Evolutionary conservation across 371 early-diverging fungal genomes (phyloP).

Genomic region (Saksenaea vasiformis): DNA sequence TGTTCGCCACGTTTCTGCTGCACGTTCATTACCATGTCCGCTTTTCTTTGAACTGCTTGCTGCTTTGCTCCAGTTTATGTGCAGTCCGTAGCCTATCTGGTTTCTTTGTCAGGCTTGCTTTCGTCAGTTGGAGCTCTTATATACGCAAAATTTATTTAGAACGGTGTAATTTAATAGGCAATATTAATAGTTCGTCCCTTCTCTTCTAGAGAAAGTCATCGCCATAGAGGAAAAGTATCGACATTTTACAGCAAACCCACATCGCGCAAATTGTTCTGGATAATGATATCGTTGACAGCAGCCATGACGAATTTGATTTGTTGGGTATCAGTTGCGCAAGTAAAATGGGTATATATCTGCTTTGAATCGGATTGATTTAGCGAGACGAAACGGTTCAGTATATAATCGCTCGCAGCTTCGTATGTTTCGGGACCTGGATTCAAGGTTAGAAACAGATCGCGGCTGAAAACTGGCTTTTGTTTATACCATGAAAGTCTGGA

Average conservation of each 20-base stretch:
- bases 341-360: constrained; percentile 92
- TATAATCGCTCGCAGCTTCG: constrained; percentile 82
- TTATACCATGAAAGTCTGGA: constrained; percentile 81
- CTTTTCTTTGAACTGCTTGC: no score
- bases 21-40: no score
- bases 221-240: no score
- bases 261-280: constrained; percentile 85
- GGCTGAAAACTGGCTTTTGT: neutral
- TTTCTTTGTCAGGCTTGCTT: no score
- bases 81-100: no score
- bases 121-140: no score
- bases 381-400: constrained; percentile 81
- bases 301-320: constrained; percentile 96
- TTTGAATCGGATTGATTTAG: constrained; percentile 82
- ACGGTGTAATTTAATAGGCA: no score
- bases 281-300: constrained; percentile 95
- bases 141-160: no score
- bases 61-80: no score
- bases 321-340: constrained; percentile 97
- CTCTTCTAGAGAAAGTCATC: neutral
- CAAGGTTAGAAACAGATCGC: neutral
- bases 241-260: constrained; percentile 77
- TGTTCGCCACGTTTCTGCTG: no score
- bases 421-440: constrained; percentile 66
- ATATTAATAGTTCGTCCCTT: neutral